Evolutionary conservation across 1,284 basidiomycete species (phyloP), one percentile per base, ranked within the genome.

Genomic region (Testicularia cyperi): DNA sequence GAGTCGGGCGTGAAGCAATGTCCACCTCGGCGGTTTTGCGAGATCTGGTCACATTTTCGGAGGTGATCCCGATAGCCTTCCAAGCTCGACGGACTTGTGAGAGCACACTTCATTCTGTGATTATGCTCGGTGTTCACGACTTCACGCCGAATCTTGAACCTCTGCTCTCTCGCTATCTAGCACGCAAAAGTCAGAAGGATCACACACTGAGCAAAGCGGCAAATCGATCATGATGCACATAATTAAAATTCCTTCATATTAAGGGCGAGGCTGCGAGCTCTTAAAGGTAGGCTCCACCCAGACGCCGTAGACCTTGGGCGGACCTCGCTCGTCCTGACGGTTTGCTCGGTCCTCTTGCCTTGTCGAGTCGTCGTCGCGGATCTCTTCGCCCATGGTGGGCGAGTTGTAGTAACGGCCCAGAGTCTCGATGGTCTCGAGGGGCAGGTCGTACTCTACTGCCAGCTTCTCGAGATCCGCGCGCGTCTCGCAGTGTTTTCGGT

Each of bases 401-500:
- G 52, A 58, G 44, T 60, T 67, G 46, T 54, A 52, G 46, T 54
- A 55, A 23, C 41, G 41, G 8, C 47, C 53, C 23, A 67, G 37
- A 15, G 30, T 21, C 37, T 57, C 53, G 32, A 67, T 60, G 16
- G 48, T 45, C 4, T 32, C 32, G 13, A 64, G 25, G 2, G 52
- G 43, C 10, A 67, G 44, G 28, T 67, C 65, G 53, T 64, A 67
- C 22, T 64, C 65, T 10, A 60, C 25, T 3, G 65, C 60, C 3
- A 67, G 43, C 5, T 32, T 23, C 18, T 64, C 56, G 23, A 67
- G 43, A 14, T 67, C 60, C 12, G 51, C 52, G 2, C 28, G 39
- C 3, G 60, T 43, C 25, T 48, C 47, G 52, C 55, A 64, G 34
- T 64, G 52, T 25, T 67, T 67, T 12, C 60, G 52, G 13, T 63